Conservation (phyloP, 2,329 filamentous ascomycete genomes). For the Paraphoma sp. region DNA sequence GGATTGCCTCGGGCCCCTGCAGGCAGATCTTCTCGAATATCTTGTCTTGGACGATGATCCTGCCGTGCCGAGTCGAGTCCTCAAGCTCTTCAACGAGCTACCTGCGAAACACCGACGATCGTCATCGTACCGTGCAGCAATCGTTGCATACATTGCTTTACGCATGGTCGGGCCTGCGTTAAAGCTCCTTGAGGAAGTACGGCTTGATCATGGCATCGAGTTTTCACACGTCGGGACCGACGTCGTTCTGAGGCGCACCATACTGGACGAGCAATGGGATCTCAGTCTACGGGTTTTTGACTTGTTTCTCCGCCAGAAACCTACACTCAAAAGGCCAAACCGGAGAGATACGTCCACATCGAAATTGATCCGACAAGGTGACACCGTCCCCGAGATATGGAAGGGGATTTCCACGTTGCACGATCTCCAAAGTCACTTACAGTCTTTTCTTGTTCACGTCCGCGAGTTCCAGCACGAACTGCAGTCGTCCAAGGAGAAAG, state of each 20-base stretch:
- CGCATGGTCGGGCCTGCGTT: slow-evolving; percentile 48
- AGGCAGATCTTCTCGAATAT: slow-evolving; percentile 37
- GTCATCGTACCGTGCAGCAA: slow-evolving; percentile 54
- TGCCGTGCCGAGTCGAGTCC: slow-evolving; percentile 51
- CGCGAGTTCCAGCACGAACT: slow-evolving; percentile 32
- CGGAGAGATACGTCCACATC: not conserved
- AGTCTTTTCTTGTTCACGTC: slow-evolving; percentile 37
- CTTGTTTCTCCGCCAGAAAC: slow-evolving; percentile 17
- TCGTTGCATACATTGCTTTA: slow-evolving; percentile 53
- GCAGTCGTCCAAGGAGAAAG: slow-evolving; percentile 16
- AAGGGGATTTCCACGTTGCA: slow-evolving; percentile 27
- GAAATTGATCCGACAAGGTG: slow-evolving; percentile 10
- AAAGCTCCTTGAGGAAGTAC: slow-evolving; percentile 51
- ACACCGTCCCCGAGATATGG: slow-evolving; percentile 32
- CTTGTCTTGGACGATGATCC: slow-evolving; percentile 24
- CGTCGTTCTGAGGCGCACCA: slow-evolving; percentile 35
- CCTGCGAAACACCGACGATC: slow-evolving; percentile 44
- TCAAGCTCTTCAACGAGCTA: slow-evolving; percentile 56
- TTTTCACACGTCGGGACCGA: slow-evolving; percentile 34
- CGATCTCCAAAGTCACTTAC: slow-evolving; percentile 28
- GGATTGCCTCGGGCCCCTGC: slow-evolving; percentile 11
- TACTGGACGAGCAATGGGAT: slow-evolving; percentile 46
- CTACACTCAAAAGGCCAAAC: not conserved
- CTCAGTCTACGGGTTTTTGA: slow-evolving; percentile 38
- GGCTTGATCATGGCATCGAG: slow-evolving; percentile 1